Base-by-base conservation (phyloP, 2,329 filamentous ascomycete genomes). In the Xylaria sp. region DNA sequence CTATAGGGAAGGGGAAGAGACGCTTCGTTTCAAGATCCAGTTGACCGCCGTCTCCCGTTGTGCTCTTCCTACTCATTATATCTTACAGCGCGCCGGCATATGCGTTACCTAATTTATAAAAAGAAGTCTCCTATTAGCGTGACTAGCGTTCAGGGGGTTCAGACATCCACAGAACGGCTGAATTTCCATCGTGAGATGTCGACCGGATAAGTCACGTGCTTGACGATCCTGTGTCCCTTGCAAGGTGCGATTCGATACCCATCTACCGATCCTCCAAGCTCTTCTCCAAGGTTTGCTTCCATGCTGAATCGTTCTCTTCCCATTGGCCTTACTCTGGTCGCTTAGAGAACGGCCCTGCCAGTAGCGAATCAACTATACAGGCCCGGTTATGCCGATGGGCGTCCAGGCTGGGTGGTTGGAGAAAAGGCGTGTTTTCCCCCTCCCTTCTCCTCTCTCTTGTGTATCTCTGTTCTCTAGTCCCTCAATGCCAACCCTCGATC, bases 151-250 rank as follows among this genome's bases (percentile, higher is more conserved):
- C 40, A 51, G 42, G 28, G 28, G 9, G 38, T 40, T 31, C 9
- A 31, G 28, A 40, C 3, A 38, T 42, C 17, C 23, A 40, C 21
- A 33, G 17, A 23, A 35, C 33, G 46, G 4, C 38, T 12, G 4
- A 31, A 38, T 35, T 23, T 19, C 9, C 19, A 56, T 38, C 5
- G 35, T 46, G 21, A 55, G 38, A 8, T 17, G 46, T 31, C 19
- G 38, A 49, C 51, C 40, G 4, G 5, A 17, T 25, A 37, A 38
- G 46, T 65, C 60, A 65, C 60, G 63, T 65, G 63, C 43, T 23
- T 35, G 23, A 51, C 35, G 15, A 12, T 38, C 21, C 45, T 55
- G 19, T 38, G 12, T 23, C n/a, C 31, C 38, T 51, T 47, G 12
- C 45, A 47, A 47, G 45, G 35, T 50, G 49, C 40, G 37, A 49